These are phyloP conservation scores for Eleusine coracana DNA, from an alignment of 176 grass and related monocot species.

Conservation along the genomic window DNA sequence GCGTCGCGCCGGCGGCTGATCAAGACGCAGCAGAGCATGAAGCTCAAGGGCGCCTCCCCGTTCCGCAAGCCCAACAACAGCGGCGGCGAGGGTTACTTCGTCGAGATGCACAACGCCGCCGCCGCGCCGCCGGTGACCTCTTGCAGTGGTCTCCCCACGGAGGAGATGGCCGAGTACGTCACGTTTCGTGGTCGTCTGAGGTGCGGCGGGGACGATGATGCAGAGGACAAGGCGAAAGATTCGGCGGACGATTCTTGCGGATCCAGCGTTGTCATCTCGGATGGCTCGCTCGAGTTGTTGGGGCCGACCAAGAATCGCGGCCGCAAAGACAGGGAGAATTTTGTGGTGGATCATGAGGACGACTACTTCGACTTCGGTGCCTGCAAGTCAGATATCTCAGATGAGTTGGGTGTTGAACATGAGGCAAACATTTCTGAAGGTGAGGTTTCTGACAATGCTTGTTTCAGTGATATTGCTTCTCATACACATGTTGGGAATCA, in stretches of 20 bases:
- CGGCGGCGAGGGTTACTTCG: constrained; percentile 47
- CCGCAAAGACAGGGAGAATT: not conserved
- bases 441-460: constrained; percentile 27
- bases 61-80: constrained; percentile 46
- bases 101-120: constrained; percentile 48
- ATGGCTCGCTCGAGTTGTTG: constrained; percentile 17
- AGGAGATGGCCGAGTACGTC: constrained; percentile 56
- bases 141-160: constrained; percentile 57
- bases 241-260: constrained; percentile 55
- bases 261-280: constrained; percentile 53
- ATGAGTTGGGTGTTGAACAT: constrained; percentile 25
- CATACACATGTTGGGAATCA: not conserved
- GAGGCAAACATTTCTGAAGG: constrained; percentile 21
- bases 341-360: constrained; percentile 2
- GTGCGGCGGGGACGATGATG: not conserved
- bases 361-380: constrained; percentile 24
- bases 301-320: not conserved
- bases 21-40: constrained; percentile 83
- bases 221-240: constrained; percentile 3
- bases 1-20: constrained; percentile 64
- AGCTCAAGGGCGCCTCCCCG: constrained; percentile 67
- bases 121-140: constrained; percentile 12
- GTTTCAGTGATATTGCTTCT: not conserved
- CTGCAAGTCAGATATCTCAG: constrained; percentile 49
- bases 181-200: constrained; percentile 41